These are phyloP conservation scores for Dactylonectria macrodidyma DNA, from an alignment of 2,329 filamentous ascomycete species.

Conservation along the genomic window DNA sequence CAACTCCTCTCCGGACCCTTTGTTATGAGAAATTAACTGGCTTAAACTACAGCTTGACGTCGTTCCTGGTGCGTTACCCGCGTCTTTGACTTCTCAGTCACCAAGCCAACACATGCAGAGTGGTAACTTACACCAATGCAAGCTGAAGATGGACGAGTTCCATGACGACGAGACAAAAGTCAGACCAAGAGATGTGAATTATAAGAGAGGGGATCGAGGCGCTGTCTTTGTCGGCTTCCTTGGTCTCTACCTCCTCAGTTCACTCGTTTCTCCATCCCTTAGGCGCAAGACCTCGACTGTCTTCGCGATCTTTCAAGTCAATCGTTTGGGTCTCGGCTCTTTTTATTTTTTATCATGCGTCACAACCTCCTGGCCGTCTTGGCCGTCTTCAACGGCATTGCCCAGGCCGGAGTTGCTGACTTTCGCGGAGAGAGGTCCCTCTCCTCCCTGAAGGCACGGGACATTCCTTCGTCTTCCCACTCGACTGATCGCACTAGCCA, in stretches of 20 bases:
- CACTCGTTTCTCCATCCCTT: slow-evolving; percentile 19
- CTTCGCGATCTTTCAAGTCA: slow-evolving; percentile 24
- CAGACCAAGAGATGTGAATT: neutral
- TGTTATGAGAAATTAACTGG: slow-evolving; percentile 14
- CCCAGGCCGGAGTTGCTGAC: slow-evolving; percentile 35
- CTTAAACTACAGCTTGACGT: slow-evolving; percentile 5
- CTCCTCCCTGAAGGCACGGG: slow-evolving; percentile 15
- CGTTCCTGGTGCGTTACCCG: slow-evolving; percentile 8
- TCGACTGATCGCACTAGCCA: neutral
- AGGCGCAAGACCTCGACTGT: slow-evolving; percentile 23
- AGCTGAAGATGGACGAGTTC: neutral
- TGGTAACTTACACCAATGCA: slow-evolving; percentile 9
- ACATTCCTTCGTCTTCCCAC: slow-evolving; percentile 11
- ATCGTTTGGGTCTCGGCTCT: slow-evolving; percentile 28
- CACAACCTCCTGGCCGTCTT: slow-evolving; percentile 42
- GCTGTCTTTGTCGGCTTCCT: neutral
- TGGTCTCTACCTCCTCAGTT: slow-evolving; percentile 6
- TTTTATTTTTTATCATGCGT: slow-evolving; percentile 38
- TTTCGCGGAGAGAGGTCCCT: slow-evolving; percentile 21
- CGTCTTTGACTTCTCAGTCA: slow-evolving; percentile 25
- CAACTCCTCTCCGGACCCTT: slow-evolving; percentile 5
- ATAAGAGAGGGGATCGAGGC: slow-evolving; percentile 21
- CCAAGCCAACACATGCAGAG: slow-evolving; percentile 25
- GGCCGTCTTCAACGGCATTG: slow-evolving; percentile 42
- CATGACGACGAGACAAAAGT: slow-evolving; percentile 4